Base-by-base conservation (phyloP, 2,329 filamentous ascomycete genomes). In the Aspergillus japonicus region DNA sequence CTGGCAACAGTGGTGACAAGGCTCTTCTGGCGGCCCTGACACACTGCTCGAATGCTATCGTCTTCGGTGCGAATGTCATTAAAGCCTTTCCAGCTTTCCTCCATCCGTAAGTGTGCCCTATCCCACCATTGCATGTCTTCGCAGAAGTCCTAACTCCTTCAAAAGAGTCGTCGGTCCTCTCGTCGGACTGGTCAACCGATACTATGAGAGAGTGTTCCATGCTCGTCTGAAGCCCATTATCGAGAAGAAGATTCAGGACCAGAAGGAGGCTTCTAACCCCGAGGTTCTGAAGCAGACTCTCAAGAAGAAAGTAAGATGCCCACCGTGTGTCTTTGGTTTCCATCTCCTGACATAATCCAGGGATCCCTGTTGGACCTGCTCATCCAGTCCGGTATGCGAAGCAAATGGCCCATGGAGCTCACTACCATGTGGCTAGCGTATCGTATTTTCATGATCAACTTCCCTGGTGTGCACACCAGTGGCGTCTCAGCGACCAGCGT, bases 371-470 rank as follows among this genome's bases (percentile, higher is more conserved):
- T 62, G n/a, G 61, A 62, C 31, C 16, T 62, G 51, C 61, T 62
- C 23, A 56, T 62, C 21, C 56, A 53, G 21, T 23, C 58, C 5
- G 61, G 61, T 7, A 51, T 62, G 1, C 58, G 58, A 23, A 62
- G 61, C 54, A 62, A 62, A 35, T 62, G 61, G 61, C 58, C 61
- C 12, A 58, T 62, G 11, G 61, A 62, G 44, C 33, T 47, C 21
- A 58, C 59, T 0, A 58, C 61, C 4, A 62, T 62, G 61, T 62
- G 61, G 61, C 35, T 62, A 16, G 58, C 61, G 5, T 62, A 62
- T 29, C 29, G 61, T 12, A 53, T 62, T 47, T 62, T 62, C 48
- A 62, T 62, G 61, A 58, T 62, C 42, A 62, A 62, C 52, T 62
- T 62, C 44, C 58, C 61, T 42, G 61, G 61, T 10, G 61, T 62